Conservation (phyloP, 2,329 filamentous ascomycete genomes). For the Penicillium sp. region DNA sequence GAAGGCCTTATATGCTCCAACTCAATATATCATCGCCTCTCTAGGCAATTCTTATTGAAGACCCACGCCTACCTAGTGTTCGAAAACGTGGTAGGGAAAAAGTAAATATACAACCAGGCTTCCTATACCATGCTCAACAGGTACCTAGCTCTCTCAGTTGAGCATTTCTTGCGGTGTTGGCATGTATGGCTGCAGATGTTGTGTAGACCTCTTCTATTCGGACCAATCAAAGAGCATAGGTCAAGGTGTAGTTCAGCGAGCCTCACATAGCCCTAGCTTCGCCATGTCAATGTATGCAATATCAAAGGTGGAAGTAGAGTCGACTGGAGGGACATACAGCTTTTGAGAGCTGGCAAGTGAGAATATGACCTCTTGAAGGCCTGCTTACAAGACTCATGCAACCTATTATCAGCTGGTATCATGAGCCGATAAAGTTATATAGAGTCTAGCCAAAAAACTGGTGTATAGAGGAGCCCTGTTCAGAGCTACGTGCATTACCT, state of each 20-base stretch:
- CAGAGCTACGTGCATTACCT: slow-evolving; percentile 4
- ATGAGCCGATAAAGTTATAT: background rate
- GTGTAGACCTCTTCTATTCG: background rate
- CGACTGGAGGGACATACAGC: background rate
- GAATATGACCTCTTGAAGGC: background rate
- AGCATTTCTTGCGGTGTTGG: background rate
- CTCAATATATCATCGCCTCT: background rate
- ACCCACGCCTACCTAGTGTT: background rate
- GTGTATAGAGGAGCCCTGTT: background rate
- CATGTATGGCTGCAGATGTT: background rate
- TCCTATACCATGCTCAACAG: background rate
- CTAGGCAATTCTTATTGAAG: background rate
- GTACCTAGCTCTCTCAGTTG: background rate
- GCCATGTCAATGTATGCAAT: background rate
- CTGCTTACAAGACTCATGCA: background rate
- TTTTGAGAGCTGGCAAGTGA: background rate
- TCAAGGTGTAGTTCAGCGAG: background rate
- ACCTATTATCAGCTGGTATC: background rate
- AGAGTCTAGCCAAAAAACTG: background rate
- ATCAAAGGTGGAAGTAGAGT: background rate
- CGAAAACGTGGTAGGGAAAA: background rate
- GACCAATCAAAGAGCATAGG: background rate
- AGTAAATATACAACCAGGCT: background rate
- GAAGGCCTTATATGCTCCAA: background rate
- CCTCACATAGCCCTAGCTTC: background rate